phyloP scores from a whole-genome alignment of 768 basidiomycete species.

The Boletus huronensis region DNA sequence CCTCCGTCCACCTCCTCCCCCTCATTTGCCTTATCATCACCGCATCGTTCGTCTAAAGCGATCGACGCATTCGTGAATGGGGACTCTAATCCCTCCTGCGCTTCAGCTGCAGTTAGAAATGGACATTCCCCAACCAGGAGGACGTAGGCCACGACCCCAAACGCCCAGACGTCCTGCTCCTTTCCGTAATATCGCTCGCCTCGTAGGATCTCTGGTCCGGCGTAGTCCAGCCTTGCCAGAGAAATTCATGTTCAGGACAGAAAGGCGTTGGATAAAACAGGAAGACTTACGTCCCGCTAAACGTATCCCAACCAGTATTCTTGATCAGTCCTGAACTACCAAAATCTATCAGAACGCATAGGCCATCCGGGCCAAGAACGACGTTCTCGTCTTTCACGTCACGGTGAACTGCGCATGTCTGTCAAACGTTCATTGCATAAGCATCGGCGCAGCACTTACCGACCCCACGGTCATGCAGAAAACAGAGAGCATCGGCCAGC shows the following conservation, averaged over 20 bases:
- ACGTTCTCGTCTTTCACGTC: slow-evolving; percentile 99
- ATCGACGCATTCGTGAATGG: slow-evolving; percentile 76
- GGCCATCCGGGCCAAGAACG: slow-evolving; percentile 73
- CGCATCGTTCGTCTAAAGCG: slow-evolving; percentile 75
- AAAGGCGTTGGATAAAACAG: neutral
- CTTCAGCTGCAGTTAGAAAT: slow-evolving; percentile 87
- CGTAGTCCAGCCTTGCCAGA: slow-evolving; percentile 74
- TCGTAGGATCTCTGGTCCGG: slow-evolving; percentile 92
- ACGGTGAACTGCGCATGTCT: slow-evolving; percentile 66
- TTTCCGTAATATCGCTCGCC: slow-evolving; percentile 95
- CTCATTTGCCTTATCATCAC: slow-evolving; percentile 65
- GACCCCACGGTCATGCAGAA: slow-evolving; percentile 89
- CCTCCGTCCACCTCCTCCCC: slow-evolving; percentile 83
- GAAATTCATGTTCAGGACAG: slow-evolving; percentile 10
- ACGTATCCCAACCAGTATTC: slow-evolving; percentile 85
- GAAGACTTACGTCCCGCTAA: slow-evolving; percentile 82
- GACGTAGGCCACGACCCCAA: slow-evolving; percentile 95
- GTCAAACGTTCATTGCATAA: slow-evolving; percentile 9
- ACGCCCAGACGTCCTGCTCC: slow-evolving; percentile 98
- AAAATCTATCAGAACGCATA: slow-evolving; percentile 94
- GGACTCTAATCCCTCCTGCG: slow-evolving; percentile 77
- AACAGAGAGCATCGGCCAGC: slow-evolving; percentile 85
- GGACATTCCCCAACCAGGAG: slow-evolving; percentile 90
- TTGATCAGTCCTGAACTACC: slow-evolving; percentile 87
- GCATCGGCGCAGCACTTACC: slow-evolving; percentile 44